phyloP scores from a whole-genome alignment of 768 basidiomycete genomes.

The Boletus bicolor region DNA sequence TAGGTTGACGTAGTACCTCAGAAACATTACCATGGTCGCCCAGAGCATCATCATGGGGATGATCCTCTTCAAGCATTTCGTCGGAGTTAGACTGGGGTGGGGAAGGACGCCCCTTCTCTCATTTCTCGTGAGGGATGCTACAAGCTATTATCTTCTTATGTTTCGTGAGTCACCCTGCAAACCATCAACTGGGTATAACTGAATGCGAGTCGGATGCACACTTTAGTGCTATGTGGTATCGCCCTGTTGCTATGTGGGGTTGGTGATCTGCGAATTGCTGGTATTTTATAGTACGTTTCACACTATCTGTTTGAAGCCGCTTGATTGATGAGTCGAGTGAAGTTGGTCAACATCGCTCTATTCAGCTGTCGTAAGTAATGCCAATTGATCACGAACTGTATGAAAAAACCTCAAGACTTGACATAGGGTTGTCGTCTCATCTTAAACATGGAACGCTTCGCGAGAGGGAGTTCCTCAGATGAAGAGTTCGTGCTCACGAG shows the following conservation, averaged over 20 bases:
- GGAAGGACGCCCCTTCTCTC: slow-evolving; percentile 40
- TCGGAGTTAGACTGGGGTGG: slow-evolving; percentile 36
- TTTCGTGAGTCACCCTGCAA: slow-evolving; percentile 31
- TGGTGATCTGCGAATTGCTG: not conserved
- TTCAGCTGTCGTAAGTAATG: slow-evolving; percentile 17
- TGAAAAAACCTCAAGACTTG: not conserved
- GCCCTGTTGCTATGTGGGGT: not conserved
- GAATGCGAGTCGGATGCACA: not conserved
- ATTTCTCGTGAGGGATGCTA: slow-evolving; percentile 45
- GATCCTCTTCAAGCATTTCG: slow-evolving; percentile 36
- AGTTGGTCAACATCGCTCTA: slow-evolving; percentile 17
- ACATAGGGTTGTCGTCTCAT: slow-evolving; percentile 23
- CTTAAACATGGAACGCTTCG: slow-evolving; percentile 23
- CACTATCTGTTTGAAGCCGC: not conserved
- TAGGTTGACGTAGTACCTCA: not conserved
- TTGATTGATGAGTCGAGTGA: not conserved
- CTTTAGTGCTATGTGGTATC: slow-evolving; percentile 2
- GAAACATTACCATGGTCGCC: slow-evolving; percentile 21
- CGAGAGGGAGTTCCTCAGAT: not conserved
- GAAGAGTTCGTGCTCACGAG: slow-evolving; percentile 11
- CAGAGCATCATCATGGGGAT: slow-evolving; percentile 41
- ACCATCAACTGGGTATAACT: not conserved
- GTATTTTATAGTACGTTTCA: slow-evolving; percentile 6
- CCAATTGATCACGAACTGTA: not conserved
- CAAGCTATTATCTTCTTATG: slow-evolving; percentile 40